phyloP scores from a whole-genome alignment of 1,284 basidiomycete species.

The Trichosporon sp. region DNA sequence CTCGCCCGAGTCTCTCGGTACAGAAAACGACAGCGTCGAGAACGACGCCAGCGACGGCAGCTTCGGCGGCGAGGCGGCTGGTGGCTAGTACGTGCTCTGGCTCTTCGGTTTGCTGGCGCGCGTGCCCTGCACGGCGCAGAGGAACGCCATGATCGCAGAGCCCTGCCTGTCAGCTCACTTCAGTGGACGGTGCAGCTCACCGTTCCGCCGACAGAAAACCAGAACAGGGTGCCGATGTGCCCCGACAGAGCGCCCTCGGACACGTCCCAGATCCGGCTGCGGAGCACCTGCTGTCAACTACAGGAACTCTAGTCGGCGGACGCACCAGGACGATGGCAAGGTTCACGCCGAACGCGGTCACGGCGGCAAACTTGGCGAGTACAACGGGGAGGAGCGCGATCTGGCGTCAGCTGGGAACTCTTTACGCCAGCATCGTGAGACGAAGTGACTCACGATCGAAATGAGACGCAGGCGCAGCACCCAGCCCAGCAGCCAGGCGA shows the following conservation, averaged over 20 bases:
- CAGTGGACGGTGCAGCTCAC: slow-evolving; percentile 23
- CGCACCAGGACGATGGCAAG: slow-evolving; percentile 32
- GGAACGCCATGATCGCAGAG: too few relatives aligned
- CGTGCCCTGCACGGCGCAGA: neutral
- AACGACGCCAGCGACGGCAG: neutral
- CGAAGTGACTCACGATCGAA: slow-evolving; percentile 35
- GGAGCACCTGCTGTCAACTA: slow-evolving; percentile 20
- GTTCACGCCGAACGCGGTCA: slow-evolving; percentile 16
- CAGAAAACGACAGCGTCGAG: neutral
- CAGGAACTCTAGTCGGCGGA: too few relatives aligned
- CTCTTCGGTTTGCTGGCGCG: neutral
- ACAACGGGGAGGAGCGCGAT: neutral
- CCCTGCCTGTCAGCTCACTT: neutral
- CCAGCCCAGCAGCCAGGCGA: slow-evolving; percentile 35
- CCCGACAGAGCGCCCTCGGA: slow-evolving; percentile 27
- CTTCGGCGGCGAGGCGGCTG: neutral
- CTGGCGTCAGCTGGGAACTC: neutral
- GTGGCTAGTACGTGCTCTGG: neutral
- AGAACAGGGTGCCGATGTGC: slow-evolving; percentile 38
- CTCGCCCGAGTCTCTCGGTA: too few relatives aligned
- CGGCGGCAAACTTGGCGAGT: neutral
- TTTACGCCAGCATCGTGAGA: neutral
- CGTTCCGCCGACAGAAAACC: slow-evolving; percentile 39
- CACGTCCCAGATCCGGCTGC: slow-evolving; percentile 25
- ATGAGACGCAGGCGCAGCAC: slow-evolving; percentile 26